These are phyloP conservation scores for Neolentinus lepideus DNA, from an alignment of 1,284 basidiomycete species.

Conservation along the genomic window DNA sequence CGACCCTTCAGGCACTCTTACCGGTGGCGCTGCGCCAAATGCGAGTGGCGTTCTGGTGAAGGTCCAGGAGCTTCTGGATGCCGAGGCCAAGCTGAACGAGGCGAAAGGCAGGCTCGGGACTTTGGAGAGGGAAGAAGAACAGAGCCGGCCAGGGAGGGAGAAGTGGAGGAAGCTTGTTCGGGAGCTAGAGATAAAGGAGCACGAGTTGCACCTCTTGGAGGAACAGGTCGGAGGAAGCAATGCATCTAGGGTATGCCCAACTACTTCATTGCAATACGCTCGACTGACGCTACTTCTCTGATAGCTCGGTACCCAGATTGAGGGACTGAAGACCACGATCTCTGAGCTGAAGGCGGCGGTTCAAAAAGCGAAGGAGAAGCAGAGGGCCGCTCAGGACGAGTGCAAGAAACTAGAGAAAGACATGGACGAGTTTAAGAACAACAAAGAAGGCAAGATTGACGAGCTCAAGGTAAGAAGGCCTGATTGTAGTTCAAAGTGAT, in stretches of 20 bases:
- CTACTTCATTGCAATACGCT: background rate
- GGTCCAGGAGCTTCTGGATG: conserved; percentile 75
- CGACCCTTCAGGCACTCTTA: conserved; percentile 92
- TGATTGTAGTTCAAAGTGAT: background rate
- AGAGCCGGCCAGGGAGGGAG: conserved; percentile 51
- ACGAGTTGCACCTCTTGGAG: conserved; percentile 79
- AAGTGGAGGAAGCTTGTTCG: conserved; percentile 62
- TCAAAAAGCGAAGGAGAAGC: conserved; percentile 65
- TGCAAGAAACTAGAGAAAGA: conserved; percentile 88
- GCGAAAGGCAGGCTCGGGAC: conserved; percentile 44
- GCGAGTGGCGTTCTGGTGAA: conserved; percentile 75
- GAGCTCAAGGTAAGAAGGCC: conserved; percentile 71
- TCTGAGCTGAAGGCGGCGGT: conserved; percentile 61
- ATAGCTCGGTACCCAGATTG: conserved; percentile 80
- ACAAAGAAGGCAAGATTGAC: conserved; percentile 95
- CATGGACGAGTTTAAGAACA: conserved; percentile 97
- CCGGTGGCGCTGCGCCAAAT: conserved; percentile 83
- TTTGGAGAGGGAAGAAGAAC: conserved; percentile 55
- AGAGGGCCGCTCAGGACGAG: conserved; percentile 72
- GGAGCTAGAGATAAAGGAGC: conserved; percentile 85
- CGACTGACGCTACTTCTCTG: conserved; percentile 3
- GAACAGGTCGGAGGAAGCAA: conserved; percentile 88
- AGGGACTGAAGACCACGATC: conserved; percentile 64
- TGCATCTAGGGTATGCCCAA: conserved; percentile 66
- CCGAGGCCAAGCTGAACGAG: conserved; percentile 49